These are phyloP conservation scores for Calonectria pteridis DNA, from an alignment of 2,329 filamentous ascomycete genomes.

Conservation along the genomic window DNA sequence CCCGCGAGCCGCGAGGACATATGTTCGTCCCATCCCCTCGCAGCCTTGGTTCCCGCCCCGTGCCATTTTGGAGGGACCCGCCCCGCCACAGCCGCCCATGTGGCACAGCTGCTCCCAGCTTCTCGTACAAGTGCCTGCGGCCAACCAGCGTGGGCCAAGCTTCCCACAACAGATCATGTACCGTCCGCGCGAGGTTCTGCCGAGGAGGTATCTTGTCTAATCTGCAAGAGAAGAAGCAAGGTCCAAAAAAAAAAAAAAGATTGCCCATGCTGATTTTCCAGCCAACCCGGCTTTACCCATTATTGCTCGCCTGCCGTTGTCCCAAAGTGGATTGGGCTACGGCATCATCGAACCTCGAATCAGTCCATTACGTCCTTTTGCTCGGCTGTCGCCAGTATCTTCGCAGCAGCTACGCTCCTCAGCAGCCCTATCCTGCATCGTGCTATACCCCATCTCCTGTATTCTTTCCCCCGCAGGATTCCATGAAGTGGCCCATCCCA, in stretches of 20 bases:
- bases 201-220: conserved; percentile 26
- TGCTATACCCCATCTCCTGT: neutral
- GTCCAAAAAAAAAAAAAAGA: neutral
- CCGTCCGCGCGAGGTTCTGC: neutral
- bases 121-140: neutral
- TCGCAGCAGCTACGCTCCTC: neutral
- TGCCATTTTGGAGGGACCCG: conserved; percentile 6
- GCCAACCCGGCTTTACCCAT: conserved; percentile 43
- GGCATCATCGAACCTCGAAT: conserved; percentile 19
- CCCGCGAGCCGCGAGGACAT: neutral
- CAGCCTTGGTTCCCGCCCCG: conserved; percentile 8
- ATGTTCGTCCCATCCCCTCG: conserved; percentile 17
- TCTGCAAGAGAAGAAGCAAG: neutral
- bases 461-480: conserved; percentile 19
- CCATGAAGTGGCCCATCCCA: conserved; percentile 40
- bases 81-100: conserved; percentile 43
- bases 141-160: conserved; percentile 28
- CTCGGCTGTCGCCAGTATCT: neutral
- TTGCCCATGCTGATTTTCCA: conserved; percentile 3
- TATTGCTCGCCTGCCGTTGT: conserved; percentile 23
- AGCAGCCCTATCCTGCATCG: neutral
- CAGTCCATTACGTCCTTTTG: conserved; percentile 11
- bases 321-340: conserved; percentile 37
- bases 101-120: conserved; percentile 27
- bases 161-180: conserved; percentile 20